A percentile compares a stretch with the other conserved stretches of the same genome.
Evolutionary conservation across 2,329 filamentous ascomycete species (phyloP).

Genomic region (Cordyceps fumosorosea): DNA sequence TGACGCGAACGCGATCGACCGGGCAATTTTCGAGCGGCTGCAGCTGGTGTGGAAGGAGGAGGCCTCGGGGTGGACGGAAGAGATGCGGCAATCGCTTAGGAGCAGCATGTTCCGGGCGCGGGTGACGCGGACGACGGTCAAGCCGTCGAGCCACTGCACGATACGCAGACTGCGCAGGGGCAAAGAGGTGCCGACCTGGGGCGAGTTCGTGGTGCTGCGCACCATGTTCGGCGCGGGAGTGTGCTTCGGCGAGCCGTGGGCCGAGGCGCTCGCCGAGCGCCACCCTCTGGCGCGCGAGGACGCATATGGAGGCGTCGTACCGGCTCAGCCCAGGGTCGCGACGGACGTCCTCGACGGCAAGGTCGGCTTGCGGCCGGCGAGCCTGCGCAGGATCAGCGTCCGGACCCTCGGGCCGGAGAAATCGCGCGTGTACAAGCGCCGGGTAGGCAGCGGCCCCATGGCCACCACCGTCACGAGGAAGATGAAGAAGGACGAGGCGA

Average conservation of each 20-base stretch:
- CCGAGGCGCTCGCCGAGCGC: not conserved
- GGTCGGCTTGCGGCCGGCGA: not conserved
- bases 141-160: not conserved
- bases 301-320: not conserved
- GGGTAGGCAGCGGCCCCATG: too few species aligned
- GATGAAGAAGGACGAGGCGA: not conserved
- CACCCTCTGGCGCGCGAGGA: conserved; percentile 1
- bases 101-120: not conserved
- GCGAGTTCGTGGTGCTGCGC: conserved; percentile 2
- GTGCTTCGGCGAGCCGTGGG: conserved; percentile 9
- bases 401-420: not conserved
- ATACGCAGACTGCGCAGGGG: not conserved
- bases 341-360: not conserved
- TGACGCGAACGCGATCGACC: conserved; percentile 5
- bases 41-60: conserved; percentile 6
- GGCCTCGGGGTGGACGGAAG: not conserved
- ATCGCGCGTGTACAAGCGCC: not conserved
- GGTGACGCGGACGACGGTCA: not conserved
- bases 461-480: too few species aligned
- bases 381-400: not conserved
- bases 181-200: not conserved
- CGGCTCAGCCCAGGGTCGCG: too few species aligned
- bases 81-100: not conserved
- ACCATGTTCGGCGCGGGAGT: conserved; percentile 6
- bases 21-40: not conserved